Base-by-base conservation (phyloP, 176 grass and related monocot species). In the Zea mays region DNA sequence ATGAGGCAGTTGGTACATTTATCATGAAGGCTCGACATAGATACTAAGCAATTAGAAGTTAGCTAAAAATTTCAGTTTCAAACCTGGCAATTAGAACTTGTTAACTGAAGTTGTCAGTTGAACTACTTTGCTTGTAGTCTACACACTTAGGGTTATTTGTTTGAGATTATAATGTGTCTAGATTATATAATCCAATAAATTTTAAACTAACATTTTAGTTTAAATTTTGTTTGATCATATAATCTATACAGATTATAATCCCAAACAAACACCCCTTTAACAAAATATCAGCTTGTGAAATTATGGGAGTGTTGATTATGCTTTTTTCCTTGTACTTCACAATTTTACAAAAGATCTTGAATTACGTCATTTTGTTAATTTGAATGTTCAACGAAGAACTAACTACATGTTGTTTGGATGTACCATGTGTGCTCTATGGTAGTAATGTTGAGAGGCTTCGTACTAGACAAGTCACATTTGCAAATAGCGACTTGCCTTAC, bases 361-460 rank as follows among this genome's bases (percentile, higher is more conserved):
- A 19, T 27, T 65, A 33, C 3, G 6, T 40, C 0, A 64, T 84
- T 70, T 69, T 10, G 17, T 54, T 51, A 13, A 37, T 69, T 58
- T 58, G 1, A n/a, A 41, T 74, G 13, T 75, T 48, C 27, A 27
- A 27, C 27, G 0, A 27, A 27, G 27, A 27, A 27, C 27, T 27
- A 27, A 27, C 27, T 27, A 27, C n/a, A 51, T 50, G 10, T 2
- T 49, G 16, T 42, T 77, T 81, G 34, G 2, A 66, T 86, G 67
- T 67, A 58, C 94, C 94, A 33, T 97, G 94, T 79, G 81, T 91
- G 61, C 17, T 97, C 33, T 97, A 89, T 72, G 94, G 94, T 39
- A 87, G 88, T 67, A 97, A 97, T 81, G 84, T 81, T 16, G 94
- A 97, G 65, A 91, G 94, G 84, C 78, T 97, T 65, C 69, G 74